A percentile compares a stretch with the other conserved stretches of the same genome.
Conservation (phyloP, 176 grass and related monocot species). For the sorghum (Sorghum bicolor) region DNA sequence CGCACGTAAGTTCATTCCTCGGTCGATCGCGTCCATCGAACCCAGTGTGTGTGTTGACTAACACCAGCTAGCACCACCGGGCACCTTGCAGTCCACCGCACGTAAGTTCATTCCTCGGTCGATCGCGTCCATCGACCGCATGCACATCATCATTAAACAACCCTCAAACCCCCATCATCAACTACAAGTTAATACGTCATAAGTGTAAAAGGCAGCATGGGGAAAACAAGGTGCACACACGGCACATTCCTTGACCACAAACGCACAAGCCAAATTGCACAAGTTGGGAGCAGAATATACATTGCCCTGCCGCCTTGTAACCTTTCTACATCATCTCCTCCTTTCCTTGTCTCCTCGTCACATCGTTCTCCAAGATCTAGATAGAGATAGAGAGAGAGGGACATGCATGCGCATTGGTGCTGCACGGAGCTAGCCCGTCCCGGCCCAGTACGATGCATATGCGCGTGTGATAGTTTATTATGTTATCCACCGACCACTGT, state of each 20-base stretch:
- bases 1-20: too few relatives aligned
- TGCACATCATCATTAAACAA: too few relatives aligned
- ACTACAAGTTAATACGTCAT: too few relatives aligned
- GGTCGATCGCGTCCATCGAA: not conserved
- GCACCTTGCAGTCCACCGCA: too few relatives aligned
- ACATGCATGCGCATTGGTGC: too few relatives aligned
- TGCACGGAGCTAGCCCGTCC: too few relatives aligned
- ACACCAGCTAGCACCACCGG: not conserved
- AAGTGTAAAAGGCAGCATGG: slow-evolving; percentile 33
- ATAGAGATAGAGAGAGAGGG: not conserved
- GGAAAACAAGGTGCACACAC: not conserved
- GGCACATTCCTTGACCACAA: not conserved
- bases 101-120: too few relatives aligned
- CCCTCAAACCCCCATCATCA: too few relatives aligned
- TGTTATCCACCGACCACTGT: slow-evolving; percentile 30
- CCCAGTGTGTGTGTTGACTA: not conserved
- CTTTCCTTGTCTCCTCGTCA: not conserved
- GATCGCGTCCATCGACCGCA: too few relatives aligned
- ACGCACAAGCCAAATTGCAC: not conserved
- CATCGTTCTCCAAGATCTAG: not conserved
- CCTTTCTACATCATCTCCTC: too few relatives aligned
- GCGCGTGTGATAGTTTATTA: slow-evolving; percentile 15
- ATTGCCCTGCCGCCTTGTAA: not conserved
- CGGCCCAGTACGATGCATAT: not conserved
- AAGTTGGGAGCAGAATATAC: slow-evolving; percentile 31